Evolutionary conservation across 345 rosid genomes (phyloP), one percentile per base, ranked within the genome.

Genomic region (Linum usitatissimum): DNA sequence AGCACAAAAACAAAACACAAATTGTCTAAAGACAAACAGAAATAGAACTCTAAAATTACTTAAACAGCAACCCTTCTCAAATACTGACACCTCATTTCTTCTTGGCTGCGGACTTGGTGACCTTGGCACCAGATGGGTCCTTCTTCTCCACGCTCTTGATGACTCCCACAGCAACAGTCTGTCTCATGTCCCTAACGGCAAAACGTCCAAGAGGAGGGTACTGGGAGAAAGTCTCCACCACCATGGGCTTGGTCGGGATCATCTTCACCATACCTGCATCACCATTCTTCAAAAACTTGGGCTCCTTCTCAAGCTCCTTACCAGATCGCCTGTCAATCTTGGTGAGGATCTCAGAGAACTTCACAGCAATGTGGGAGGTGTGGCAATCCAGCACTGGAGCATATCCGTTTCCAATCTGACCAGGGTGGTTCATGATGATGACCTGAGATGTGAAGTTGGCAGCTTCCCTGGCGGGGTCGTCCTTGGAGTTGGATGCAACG

Each of bases 291-390:
- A 83, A 73, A 38, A 83, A 83, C 62, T 83, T 83, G 19, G 85
- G 84, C 63, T 82, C 87, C 87, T 82, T 82, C 81, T 82, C 87
- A 0, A 82, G 73, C 68, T 84, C 88, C 74, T 83, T 83, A 48
- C 88, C 88, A n/a, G 88, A 84, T 53, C 88, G 80, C 61, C 88
- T 73, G 70, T 84, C 88, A 70, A 84, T 84, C 86, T 81, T 84
- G 66, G 88, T 84, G 60, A 81, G 36, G 21, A 84, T 78, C 81
- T 84, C 86, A 42, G 86, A 57, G 45, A 83, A 82, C 78, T 78
- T 82, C 8, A 81, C 85, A 6, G 85, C 86, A 56, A 81, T 81
- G 69, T 81, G 85, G 20, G 81, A 78, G 18, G 85, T 81, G 76
- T 81, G 85, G 73, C 85, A 78, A 64, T 81, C 83, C 0, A 81